Percentiles rank a stretch among this genome's conserved stretches.
Conservation (phyloP, 441 rosid species). For the Populus hybrid region DNA sequence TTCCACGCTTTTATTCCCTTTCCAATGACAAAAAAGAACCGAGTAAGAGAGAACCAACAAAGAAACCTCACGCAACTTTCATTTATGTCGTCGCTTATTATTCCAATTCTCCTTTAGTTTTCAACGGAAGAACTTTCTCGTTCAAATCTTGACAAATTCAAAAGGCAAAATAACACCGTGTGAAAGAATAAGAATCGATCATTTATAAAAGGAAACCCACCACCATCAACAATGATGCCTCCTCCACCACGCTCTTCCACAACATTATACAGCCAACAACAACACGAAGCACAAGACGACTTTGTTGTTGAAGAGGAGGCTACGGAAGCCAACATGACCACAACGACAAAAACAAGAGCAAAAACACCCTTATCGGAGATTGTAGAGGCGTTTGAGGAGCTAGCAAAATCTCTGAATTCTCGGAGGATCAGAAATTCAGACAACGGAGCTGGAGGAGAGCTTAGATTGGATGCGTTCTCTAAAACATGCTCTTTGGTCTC, state of each 20-base stretch:
- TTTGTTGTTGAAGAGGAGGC: constrained; percentile 13
- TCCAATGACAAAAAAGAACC: too few species aligned
- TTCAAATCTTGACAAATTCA: constrained; percentile 1
- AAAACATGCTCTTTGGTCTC: constrained; percentile 74
- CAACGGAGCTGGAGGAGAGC: constrained; percentile 20
- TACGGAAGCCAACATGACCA: constrained; percentile 28
- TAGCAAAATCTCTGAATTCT: constrained; percentile 37
- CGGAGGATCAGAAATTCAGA: neutral
- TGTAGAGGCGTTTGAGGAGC: constrained; percentile 67
- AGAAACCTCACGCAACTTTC: neutral
- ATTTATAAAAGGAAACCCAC: neutral
- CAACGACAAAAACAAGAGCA: constrained; percentile 14
- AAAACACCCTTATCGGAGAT: constrained; percentile 51
- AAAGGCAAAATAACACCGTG: neutral
- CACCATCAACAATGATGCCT: neutral
- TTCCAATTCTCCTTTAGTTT: neutral
- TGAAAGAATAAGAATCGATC: neutral
- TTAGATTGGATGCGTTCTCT: constrained; percentile 62
- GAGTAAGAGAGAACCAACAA: neutral
- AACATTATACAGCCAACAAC: neutral
- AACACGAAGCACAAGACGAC: neutral
- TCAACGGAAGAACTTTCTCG: neutral
- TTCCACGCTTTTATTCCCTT: neutral
- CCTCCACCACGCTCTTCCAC: neutral
- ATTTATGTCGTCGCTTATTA: neutral